phyloP scores from a whole-genome alignment of 164 flowering plant species.

The Sextonia rubra region DNA sequence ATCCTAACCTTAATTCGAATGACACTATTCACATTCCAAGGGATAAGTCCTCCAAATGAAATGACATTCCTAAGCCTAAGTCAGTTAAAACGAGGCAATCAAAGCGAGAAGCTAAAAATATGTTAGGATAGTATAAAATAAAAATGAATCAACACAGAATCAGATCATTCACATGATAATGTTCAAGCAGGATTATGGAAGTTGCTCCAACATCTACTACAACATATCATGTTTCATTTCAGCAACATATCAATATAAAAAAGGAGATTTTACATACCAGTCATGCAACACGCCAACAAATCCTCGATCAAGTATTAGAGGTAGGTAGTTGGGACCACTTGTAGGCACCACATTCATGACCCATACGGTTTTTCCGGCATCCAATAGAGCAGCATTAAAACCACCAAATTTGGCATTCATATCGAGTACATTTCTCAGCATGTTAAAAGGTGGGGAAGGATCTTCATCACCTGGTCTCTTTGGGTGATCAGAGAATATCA shows the following conservation, averaged over 20 bases:
- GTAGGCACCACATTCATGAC: slow-evolving; percentile 98
- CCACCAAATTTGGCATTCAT: slow-evolving; percentile 98
- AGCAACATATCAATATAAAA: background rate
- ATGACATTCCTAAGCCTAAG: background rate
- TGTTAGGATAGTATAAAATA: background rate
- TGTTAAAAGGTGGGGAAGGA: slow-evolving; percentile 94
- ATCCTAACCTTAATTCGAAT: no score
- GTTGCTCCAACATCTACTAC: background rate
- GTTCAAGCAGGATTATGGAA: background rate
- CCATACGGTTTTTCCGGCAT: slow-evolving; percentile 82
- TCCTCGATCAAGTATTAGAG: slow-evolving; percentile 87
- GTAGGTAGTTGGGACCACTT: slow-evolving; percentile 67
- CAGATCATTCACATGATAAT: background rate
- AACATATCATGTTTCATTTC: background rate
- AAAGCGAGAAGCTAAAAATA: background rate
- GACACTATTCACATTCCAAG: background rate
- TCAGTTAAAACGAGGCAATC: background rate
- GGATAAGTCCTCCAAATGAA: background rate
- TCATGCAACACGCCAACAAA: slow-evolving; percentile 86
- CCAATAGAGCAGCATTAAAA: slow-evolving; percentile 80
- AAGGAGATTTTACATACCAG: slow-evolving; percentile 49
- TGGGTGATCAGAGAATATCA: slow-evolving; percentile 97
- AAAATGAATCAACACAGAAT: background rate
- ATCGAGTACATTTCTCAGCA: slow-evolving; percentile 94
- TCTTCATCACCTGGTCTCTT: slow-evolving; percentile 99